phyloP scores from a whole-genome alignment of 768 basidiomycete genomes.

The Boletus rex-veris region DNA sequence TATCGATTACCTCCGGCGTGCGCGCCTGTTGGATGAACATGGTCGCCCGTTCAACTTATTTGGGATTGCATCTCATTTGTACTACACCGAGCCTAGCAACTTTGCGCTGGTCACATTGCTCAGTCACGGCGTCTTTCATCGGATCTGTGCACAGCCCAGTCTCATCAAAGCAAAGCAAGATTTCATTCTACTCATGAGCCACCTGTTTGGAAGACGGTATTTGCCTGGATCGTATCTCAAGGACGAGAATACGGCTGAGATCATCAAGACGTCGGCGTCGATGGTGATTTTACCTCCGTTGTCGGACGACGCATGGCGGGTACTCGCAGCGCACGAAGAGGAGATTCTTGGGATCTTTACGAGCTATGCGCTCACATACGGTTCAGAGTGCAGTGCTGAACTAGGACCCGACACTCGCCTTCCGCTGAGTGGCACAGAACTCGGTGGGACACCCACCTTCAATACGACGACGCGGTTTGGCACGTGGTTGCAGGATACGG shows the following conservation, averaged over 20 bases:
- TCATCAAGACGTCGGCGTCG: conserved; percentile 49
- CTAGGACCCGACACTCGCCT: conserved; percentile 45
- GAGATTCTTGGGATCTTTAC: conserved; percentile 53
- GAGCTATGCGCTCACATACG: conserved; percentile 51
- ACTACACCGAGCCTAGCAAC: conserved; percentile 69
- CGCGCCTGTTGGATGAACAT: conserved; percentile 46
- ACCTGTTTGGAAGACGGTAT: conserved; percentile 62
- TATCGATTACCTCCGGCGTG: conserved; percentile 65
- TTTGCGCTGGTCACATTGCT: conserved; percentile 60
- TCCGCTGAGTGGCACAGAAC: conserved; percentile 42
- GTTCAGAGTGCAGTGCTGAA: conserved; percentile 33
- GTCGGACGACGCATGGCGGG: conserved; percentile 35
- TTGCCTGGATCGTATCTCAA: conserved; percentile 44
- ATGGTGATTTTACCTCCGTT: conserved; percentile 54
- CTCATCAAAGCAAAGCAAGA: conserved; percentile 43
- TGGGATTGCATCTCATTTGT: conserved; percentile 51
- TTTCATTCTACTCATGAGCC: conserved; percentile 55
- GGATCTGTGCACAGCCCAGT: conserved; percentile 44
- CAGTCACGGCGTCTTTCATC: conserved; percentile 55
- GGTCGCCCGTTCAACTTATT: conserved; percentile 60
- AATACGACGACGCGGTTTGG: conserved; percentile 28
- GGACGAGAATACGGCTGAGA: conserved; percentile 30
- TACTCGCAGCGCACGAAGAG: conserved; percentile 45
- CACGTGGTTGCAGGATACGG: conserved; percentile 36
- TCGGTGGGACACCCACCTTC: conserved; percentile 16